phyloP scores from a whole-genome alignment of 768 basidiomycete genomes.

The Amanita molliuscula region DNA sequence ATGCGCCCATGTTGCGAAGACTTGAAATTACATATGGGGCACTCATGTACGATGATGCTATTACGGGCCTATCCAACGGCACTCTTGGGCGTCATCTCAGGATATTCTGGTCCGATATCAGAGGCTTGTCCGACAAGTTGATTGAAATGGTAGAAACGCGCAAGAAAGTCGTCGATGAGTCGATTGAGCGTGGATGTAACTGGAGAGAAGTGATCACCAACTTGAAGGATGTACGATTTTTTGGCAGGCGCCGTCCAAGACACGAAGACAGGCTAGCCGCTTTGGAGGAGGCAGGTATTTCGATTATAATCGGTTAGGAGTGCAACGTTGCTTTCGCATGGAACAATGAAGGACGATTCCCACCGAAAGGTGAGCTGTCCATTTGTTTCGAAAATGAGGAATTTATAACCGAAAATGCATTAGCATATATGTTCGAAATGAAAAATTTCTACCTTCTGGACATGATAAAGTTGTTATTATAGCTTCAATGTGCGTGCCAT shows the following conservation, averaged over 20 bases:
- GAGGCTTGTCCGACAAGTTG: not conserved
- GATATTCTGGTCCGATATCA: not conserved
- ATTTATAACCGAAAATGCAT: too few species aligned
- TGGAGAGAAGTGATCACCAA: not conserved
- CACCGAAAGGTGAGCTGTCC: too few species aligned
- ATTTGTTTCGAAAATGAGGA: too few species aligned
- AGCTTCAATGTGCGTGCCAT: too few species aligned
- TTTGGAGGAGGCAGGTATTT: not conserved
- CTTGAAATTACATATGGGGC: not conserved
- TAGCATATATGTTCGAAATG: too few species aligned
- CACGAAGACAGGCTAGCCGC: not conserved
- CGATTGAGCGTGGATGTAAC: not conserved
- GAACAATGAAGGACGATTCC: too few species aligned
- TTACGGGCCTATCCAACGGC: not conserved
- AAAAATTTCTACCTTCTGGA: too few species aligned
- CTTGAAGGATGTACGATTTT: not conserved
- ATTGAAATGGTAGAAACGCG: not conserved
- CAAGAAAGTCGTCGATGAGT: not conserved
- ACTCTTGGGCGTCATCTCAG: not conserved
- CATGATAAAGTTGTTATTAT: too few species aligned
- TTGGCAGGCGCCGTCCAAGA: not conserved
- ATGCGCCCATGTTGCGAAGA: not conserved
- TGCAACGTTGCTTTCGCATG: too few species aligned
- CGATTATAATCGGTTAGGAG: too few species aligned
- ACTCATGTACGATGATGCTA: not conserved